These are phyloP conservation scores for Mycena pura DNA, from an alignment of 768 basidiomycete genomes.

Conservation along the genomic window DNA sequence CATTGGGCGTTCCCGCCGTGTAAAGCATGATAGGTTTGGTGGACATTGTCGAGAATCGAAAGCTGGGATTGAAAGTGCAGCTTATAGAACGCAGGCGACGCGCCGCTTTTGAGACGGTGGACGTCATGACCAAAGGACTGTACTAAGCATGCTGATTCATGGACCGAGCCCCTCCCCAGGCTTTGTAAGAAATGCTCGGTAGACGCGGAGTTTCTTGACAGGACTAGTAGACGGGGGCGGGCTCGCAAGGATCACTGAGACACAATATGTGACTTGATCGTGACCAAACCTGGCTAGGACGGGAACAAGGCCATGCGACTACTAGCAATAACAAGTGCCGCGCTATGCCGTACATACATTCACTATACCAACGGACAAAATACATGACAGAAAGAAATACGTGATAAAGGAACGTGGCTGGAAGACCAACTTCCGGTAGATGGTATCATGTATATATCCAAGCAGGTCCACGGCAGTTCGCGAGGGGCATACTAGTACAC, in stretches of 20 bases:
- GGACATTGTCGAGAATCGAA: slow-evolving; percentile 21
- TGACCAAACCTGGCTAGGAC: no score
- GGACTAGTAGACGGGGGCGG: no score
- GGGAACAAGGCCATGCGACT: no score
- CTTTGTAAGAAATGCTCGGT: no score
- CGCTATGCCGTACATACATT: slow-evolving; percentile 12
- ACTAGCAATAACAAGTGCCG: not conserved
- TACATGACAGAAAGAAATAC: not conserved
- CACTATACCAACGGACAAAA: not conserved
- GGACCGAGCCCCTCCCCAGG: no score
- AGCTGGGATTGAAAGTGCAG: slow-evolving; percentile 1
- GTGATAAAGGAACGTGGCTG: not conserved
- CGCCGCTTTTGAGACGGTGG: slow-evolving; percentile 12
- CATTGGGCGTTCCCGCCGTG: slow-evolving; percentile 62
- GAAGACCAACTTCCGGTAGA: not conserved
- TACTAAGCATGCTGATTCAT: not conserved
- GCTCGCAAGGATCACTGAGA: no score
- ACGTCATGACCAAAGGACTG: not conserved
- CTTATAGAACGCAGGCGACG: slow-evolving; percentile 1
- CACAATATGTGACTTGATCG: no score
- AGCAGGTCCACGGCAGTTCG: no score
- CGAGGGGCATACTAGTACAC: slow-evolving; percentile 23
- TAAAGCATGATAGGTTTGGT: slow-evolving; percentile 43
- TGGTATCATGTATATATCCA: no score
- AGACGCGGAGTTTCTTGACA: no score